Percentiles rank a stretch among this genome's conserved stretches.
phyloP scores from a whole-genome alignment of 306 rosid species.

The Gastrolobium bilobum region DNA sequence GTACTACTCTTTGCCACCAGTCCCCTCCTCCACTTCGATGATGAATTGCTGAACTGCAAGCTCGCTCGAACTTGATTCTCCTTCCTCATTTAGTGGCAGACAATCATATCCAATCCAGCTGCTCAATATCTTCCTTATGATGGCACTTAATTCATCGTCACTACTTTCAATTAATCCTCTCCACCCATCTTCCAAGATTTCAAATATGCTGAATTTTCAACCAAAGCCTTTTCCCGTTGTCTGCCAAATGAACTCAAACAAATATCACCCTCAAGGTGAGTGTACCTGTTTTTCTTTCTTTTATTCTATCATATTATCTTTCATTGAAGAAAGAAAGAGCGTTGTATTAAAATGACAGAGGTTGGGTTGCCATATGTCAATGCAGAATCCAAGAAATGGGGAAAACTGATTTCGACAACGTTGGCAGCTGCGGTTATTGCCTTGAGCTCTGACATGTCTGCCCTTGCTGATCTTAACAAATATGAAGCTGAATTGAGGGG shows the following conservation, averaged over 20 bases:
- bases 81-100: not conserved
- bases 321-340: constrained; percentile 48
- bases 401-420: constrained; percentile 67
- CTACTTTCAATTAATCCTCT: constrained; percentile 59
- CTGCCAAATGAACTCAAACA: constrained; percentile 53
- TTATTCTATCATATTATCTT: constrained; percentile 36
- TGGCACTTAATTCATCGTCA: constrained; percentile 70
- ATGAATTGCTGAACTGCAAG: constrained; percentile 21
- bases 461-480: constrained; percentile 92
- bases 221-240: constrained; percentile 52
- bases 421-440: constrained; percentile 72
- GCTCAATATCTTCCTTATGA: constrained; percentile 6
- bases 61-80: not conserved
- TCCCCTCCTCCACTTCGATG: not conserved
- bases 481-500: constrained; percentile 83
- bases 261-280: constrained; percentile 43
- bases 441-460: constrained; percentile 71
- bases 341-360: constrained; percentile 49
- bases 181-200: constrained; percentile 50
- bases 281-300: not conserved
- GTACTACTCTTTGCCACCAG: constrained; percentile 45
- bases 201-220: constrained; percentile 40
- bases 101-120: not conserved
- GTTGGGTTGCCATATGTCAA: constrained; percentile 38
- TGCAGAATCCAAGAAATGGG: constrained; percentile 64